Conservation (phyloP, 2,329 filamentous ascomycete species). For the Botrytis tulipae region DNA sequence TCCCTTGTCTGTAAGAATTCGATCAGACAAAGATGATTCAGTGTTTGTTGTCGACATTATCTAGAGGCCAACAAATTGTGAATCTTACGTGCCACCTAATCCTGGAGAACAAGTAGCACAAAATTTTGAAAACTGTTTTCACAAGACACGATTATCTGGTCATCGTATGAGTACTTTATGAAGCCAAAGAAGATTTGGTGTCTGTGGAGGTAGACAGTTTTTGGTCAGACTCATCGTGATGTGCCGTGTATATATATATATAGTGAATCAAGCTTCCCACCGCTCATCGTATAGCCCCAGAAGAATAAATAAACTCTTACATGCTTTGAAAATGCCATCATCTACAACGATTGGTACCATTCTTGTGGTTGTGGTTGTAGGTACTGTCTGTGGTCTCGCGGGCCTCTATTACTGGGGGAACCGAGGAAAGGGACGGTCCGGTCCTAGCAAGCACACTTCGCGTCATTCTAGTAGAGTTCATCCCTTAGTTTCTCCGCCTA, state of each 20-base stretch:
- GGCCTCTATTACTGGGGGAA: background rate
- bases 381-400: background rate
- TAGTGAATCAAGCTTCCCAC: background rate
- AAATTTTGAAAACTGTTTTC: background rate
- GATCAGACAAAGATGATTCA: background rate
- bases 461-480: background rate
- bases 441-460: background rate
- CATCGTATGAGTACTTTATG: background rate
- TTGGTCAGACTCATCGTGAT: background rate
- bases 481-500: background rate
- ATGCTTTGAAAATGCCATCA: background rate
- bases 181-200: background rate
- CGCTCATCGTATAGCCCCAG: background rate
- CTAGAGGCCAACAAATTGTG: background rate
- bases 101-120: background rate
- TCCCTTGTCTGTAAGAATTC: background rate
- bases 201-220: too few relatives aligned
- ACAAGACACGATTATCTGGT: background rate
- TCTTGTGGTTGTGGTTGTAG: background rate
- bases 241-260: background rate
- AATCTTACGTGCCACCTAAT: background rate
- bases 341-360: background rate
- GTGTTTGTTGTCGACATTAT: background rate
- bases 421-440: background rate
- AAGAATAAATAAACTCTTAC: background rate